Conservation (phyloP, 331 rosid species). For the Saraca asoca region DNA sequence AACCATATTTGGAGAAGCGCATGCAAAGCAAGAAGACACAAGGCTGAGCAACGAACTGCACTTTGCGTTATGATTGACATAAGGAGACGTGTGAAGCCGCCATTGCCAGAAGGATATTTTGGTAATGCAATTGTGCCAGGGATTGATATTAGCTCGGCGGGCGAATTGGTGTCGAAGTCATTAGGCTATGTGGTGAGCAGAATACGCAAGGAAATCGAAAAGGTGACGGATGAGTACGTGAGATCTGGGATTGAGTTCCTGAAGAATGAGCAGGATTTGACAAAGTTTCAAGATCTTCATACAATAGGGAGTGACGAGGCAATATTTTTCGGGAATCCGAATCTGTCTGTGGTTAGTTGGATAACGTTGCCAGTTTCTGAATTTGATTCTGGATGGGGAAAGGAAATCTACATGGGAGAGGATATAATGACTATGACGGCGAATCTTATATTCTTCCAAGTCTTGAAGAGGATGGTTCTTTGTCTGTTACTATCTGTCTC, state of each 20-base stretch:
- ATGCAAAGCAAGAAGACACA: conserved; percentile 51
- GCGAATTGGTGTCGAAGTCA: conserved; percentile 53
- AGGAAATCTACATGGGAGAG: conserved; percentile 56
- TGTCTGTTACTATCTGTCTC: conserved; percentile 42
- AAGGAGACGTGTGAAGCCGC: conserved; percentile 51
- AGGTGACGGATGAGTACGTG: conserved; percentile 46
- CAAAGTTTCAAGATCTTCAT: conserved; percentile 46
- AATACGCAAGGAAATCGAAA: conserved; percentile 55
- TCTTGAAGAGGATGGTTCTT: conserved; percentile 45
- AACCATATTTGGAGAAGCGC: conserved; percentile 66
- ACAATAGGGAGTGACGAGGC: conserved; percentile 32
- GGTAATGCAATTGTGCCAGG: conserved; percentile 58
- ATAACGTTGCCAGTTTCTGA: conserved; percentile 52
- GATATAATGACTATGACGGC: conserved; percentile 53
- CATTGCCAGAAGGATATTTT: conserved; percentile 50
- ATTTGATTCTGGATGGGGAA: conserved; percentile 73
- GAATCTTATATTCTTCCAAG: conserved; percentile 45
- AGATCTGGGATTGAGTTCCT: conserved; percentile 43
- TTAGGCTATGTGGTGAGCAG: conserved; percentile 54
- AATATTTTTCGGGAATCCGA: conserved; percentile 60
- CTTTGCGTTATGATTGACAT: conserved; percentile 49
- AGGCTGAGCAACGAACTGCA: conserved; percentile 43
- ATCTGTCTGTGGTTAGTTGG: conserved; percentile 57
- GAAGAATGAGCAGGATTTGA: conserved; percentile 52
- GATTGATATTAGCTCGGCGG: conserved; percentile 40